phyloP scores from a whole-genome alignment of 768 basidiomycete genomes.

The Tulasnella sp. region DNA sequence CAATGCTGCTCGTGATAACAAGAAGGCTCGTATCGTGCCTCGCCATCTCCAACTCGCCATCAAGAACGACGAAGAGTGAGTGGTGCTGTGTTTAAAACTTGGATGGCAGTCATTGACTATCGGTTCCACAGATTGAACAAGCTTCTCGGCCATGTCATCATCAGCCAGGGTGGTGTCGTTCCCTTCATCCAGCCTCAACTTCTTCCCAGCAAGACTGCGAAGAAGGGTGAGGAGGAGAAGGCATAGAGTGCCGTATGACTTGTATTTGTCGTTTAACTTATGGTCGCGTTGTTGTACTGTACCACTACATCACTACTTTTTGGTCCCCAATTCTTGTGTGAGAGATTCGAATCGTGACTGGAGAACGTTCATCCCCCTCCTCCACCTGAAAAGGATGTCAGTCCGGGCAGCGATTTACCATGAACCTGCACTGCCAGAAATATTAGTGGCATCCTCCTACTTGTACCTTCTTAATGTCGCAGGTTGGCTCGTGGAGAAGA shows the following conservation, averaged over 20 bases:
- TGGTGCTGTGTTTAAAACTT: constrained; percentile 23
- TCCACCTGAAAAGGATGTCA: background rate
- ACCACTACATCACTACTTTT: background rate
- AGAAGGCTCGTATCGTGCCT: constrained; percentile 78
- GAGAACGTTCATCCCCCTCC: background rate
- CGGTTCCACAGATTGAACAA: constrained; percentile 47
- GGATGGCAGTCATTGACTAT: constrained; percentile 23
- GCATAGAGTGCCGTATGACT: background rate
- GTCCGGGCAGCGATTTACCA: constrained; percentile 33
- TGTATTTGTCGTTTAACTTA: constrained; percentile 10
- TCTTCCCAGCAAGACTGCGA: constrained; percentile 26
- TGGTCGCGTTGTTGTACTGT: constrained; percentile 4
- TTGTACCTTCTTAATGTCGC: constrained; percentile 51
- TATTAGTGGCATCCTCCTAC: constrained; percentile 53
- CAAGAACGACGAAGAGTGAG: constrained; percentile 70
- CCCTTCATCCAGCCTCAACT: constrained; percentile 55
- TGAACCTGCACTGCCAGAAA: constrained; percentile 35
- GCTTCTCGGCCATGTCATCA: constrained; percentile 58
- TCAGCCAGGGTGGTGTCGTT: constrained; percentile 73
- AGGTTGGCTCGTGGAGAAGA: constrained; percentile 41
- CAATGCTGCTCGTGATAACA: constrained; percentile 71
- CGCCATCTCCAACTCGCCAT: constrained; percentile 72
- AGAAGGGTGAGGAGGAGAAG: constrained; percentile 27
- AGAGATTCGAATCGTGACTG: background rate
- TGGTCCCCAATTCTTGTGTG: background rate